Conservation (phyloP, 768 basidiomycete species). For the Sistotremastrum niveocremeum region DNA sequence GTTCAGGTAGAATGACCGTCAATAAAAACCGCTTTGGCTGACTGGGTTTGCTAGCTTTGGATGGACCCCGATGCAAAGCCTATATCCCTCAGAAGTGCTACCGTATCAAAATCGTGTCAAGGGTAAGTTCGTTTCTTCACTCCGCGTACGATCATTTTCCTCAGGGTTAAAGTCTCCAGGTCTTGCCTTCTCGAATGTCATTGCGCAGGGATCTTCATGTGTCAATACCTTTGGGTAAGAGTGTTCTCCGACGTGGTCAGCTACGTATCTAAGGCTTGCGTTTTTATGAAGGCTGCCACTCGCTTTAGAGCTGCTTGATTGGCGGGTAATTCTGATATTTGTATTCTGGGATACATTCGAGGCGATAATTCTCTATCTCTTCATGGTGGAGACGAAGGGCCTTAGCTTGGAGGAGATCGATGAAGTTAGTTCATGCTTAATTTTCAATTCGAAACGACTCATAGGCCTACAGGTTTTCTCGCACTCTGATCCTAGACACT, state of each 20-base stretch:
- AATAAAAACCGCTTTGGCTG: too few relatives aligned
- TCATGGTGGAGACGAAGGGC: constrained; percentile 38
- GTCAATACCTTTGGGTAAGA: constrained; percentile 39
- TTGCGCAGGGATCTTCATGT: constrained; percentile 27
- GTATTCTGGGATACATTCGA: constrained; percentile 36
- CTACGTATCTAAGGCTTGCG: not conserved
- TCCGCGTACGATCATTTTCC: too few relatives aligned
- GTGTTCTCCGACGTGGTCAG: too few relatives aligned
- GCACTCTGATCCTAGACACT: too few relatives aligned
- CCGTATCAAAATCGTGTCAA: constrained; percentile 39
- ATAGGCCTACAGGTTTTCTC: too few relatives aligned
- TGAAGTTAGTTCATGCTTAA: constrained; percentile 18
- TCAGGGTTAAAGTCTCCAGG: constrained; percentile 3
- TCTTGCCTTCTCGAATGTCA: constrained; percentile 33
- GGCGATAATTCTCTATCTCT: constrained; percentile 31
- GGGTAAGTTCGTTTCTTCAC: constrained; percentile 7
- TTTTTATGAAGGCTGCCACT: constrained; percentile 26
- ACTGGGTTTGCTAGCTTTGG: too few relatives aligned
- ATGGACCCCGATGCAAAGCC: constrained; percentile 21
- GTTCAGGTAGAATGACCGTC: too few relatives aligned
- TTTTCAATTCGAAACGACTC: constrained; percentile 6
- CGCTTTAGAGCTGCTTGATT: constrained; percentile 28
- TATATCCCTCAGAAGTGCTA: constrained; percentile 41
- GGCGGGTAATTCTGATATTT: constrained; percentile 27
- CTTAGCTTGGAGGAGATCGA: constrained; percentile 39